phyloP scores from a whole-genome alignment of 768 basidiomycete species.

The Grammothele lineata region DNA sequence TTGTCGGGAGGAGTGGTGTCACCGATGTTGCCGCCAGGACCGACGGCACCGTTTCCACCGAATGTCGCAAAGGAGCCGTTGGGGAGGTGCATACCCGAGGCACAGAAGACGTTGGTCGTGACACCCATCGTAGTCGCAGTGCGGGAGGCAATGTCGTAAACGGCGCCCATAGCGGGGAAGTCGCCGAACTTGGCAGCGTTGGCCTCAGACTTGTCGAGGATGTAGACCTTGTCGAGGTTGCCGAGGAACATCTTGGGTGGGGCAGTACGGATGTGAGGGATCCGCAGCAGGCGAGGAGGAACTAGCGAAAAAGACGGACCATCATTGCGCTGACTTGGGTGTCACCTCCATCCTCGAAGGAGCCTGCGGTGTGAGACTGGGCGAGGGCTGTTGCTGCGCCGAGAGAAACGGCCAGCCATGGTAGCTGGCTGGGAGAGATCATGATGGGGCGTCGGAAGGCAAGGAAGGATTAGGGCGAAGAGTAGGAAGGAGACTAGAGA shows the following conservation, averaged over 20 bases:
- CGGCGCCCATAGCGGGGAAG: slow-evolving; percentile 72
- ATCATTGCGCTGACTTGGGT: slow-evolving; percentile 53
- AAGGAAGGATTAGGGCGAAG: slow-evolving; percentile 8
- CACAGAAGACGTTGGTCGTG: slow-evolving; percentile 71
- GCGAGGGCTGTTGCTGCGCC: slow-evolving; percentile 27
- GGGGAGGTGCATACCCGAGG: slow-evolving; percentile 78
- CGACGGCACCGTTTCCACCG: slow-evolving; percentile 76
- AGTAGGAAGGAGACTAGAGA: neutral
- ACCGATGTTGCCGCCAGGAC: slow-evolving; percentile 56
- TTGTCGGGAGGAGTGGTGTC: slow-evolving; percentile 37
- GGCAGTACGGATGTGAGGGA: neutral
- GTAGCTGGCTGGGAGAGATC: slow-evolving; percentile 22
- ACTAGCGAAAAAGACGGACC: slow-evolving; percentile 30
- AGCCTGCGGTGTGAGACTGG: slow-evolving; percentile 22
- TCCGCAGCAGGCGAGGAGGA: slow-evolving; percentile 2
- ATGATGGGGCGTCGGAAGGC: slow-evolving; percentile 6
- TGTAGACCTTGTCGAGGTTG: slow-evolving; percentile 76
- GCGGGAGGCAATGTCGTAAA: slow-evolving; percentile 65
- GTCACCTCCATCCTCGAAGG: slow-evolving; percentile 29
- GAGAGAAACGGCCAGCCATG: slow-evolving; percentile 44
- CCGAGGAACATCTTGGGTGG: slow-evolving; percentile 69
- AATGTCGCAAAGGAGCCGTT: slow-evolving; percentile 74
- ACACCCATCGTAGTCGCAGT: slow-evolving; percentile 66
- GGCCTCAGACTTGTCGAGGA: slow-evolving; percentile 87
- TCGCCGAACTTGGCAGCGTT: slow-evolving; percentile 62